Base-by-base conservation (phyloP, 805 yeast species). In the Candida cerambycidarum region DNA sequence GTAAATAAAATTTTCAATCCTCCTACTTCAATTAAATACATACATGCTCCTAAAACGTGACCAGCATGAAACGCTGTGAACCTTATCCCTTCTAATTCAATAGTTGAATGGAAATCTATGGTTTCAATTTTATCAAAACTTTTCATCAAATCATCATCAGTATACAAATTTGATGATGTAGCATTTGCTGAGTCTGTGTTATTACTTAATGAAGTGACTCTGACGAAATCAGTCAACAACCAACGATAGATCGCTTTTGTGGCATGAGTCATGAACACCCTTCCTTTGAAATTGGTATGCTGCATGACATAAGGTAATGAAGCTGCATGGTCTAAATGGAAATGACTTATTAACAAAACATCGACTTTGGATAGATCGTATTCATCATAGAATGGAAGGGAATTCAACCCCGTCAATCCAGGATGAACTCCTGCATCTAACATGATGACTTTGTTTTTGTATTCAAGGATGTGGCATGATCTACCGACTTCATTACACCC, bases 1-100 rank as follows among this genome's bases (percentile, higher is more conserved):
- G 99, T 93, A 60, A 92, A 93, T 39, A 93, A 63, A 0, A 89
- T 75, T 52, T 88, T 86, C 45, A 92, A 68, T 0, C 97, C 97
- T 14, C 96, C 97, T 55, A 93, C 85, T 62, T 93, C 99, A 38
- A 93, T 79, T 51, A 93, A 82, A 62, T 83, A 93, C 98, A 93
- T 93, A 10, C 98, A 97, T 9, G 99, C 98, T 42, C 99, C 99
- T 33, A 93, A 71, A 10, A 93, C 99, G 73, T 93, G 99, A n/a
- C 99, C 99, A 6, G 99, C 99, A 67, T 92, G 99, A 62, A 85
- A 93, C 1, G 99, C 99, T 1, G 99, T 93, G 69, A 93, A 92
- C 57, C 93, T 75, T 43, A 93, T 83, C 40, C 99, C 99, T 45
- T 87, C 95, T 27, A 90, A 86, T 54, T 93, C 98, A 50, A 89